phyloP scores from a whole-genome alignment of 208 protist genomes.

The Crithidia fasciculata region DNA sequence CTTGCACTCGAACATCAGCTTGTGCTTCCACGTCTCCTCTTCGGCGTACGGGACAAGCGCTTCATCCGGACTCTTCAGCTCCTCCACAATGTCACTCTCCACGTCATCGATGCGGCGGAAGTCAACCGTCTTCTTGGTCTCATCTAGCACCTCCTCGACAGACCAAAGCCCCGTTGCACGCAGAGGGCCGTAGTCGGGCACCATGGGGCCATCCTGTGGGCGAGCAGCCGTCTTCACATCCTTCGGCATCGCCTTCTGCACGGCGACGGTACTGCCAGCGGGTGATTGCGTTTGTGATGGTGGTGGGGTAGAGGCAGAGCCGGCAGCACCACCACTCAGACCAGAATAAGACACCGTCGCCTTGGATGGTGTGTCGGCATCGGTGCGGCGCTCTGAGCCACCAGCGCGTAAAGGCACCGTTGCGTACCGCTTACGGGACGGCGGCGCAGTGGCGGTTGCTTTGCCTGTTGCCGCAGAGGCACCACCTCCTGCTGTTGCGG shows the following conservation, averaged over 20 bases:
- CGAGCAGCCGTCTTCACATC: constrained; percentile 29
- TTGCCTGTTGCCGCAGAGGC: not conserved
- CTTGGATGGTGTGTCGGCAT: not conserved
- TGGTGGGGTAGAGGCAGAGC: not conserved
- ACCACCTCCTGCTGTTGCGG: not conserved
- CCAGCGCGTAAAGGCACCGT: constrained; percentile 14
- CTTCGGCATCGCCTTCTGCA: not conserved
- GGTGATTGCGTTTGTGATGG: no score
- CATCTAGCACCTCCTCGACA: constrained; percentile 79
- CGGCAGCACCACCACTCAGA: not conserved
- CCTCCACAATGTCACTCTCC: constrained; percentile 81
- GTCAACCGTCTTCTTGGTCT: constrained; percentile 72
- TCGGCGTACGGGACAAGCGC: constrained; percentile 77
- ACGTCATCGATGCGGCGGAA: constrained; percentile 90
- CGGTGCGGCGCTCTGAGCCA: not conserved
- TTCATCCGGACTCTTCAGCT: constrained; percentile 60
- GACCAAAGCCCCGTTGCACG: constrained; percentile 80
- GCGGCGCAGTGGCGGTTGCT: not conserved
- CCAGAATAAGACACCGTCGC: constrained; percentile 4
- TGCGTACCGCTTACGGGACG: constrained; percentile 10
- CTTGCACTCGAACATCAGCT: constrained; percentile 90
- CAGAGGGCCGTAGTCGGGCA: constrained; percentile 80
- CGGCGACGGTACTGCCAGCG: not conserved
- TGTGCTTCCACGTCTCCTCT: constrained; percentile 88
- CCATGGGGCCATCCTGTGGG: constrained; percentile 59